phyloP scores from a whole-genome alignment of 495 filamentous ascomycete species.

The Neurospora sp. region DNA sequence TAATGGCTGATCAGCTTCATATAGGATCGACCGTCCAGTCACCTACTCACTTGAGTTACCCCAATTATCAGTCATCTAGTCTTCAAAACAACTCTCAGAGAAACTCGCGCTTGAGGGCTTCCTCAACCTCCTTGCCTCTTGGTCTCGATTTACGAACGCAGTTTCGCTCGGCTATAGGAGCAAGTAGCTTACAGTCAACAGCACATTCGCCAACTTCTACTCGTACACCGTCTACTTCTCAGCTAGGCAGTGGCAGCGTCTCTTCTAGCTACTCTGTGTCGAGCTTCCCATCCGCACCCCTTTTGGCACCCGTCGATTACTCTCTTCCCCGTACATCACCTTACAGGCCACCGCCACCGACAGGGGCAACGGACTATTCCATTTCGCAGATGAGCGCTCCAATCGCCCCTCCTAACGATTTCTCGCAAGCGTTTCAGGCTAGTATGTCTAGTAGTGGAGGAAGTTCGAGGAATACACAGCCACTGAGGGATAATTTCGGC shows the following conservation, averaged over 20 bases:
- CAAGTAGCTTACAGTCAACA: slow-evolving; percentile 28
- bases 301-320: slow-evolving; percentile 45
- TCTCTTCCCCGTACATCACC: slow-evolving; percentile 38
- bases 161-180: slow-evolving; percentile 34
- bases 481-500: slow-evolving; percentile 36
- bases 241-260: slow-evolving; percentile 25
- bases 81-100: slow-evolving; percentile 34
- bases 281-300: slow-evolving; percentile 42
- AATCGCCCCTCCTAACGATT: slow-evolving; percentile 43
- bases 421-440: slow-evolving; percentile 40
- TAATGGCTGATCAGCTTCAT: not conserved
- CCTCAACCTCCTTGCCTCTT: slow-evolving; percentile 37
- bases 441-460: slow-evolving; percentile 30
- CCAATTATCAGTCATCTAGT: slow-evolving; percentile 26
- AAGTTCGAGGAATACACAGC: slow-evolving; percentile 25
- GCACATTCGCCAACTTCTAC: slow-evolving; percentile 28
- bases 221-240: slow-evolving; percentile 27
- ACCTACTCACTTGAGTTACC: slow-evolving; percentile 36
- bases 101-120: slow-evolving; percentile 35
- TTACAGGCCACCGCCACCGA: slow-evolving; percentile 16
- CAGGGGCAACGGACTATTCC: slow-evolving; percentile 36
- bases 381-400: slow-evolving; percentile 48
- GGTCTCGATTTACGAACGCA: slow-evolving; percentile 39
- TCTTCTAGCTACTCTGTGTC: slow-evolving; percentile 35
- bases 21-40: slow-evolving; percentile 39